These are phyloP conservation scores for Sherardia arvensis DNA, from an alignment of 257 asterid genomes.

Conservation along the genomic window DNA sequence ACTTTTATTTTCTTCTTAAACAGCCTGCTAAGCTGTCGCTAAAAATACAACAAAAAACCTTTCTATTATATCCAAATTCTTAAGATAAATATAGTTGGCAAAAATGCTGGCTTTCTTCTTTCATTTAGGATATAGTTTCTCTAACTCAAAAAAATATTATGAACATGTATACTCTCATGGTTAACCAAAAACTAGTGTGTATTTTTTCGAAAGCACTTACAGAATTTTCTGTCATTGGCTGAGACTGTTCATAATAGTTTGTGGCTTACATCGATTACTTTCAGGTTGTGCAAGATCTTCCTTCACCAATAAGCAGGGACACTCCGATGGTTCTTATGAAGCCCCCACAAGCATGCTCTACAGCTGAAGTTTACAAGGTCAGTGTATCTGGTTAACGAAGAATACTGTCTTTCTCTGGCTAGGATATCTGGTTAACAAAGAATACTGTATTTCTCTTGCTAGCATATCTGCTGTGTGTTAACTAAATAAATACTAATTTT, in stretches of 20 bases:
- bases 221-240: background rate
- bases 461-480: slow-evolving; percentile 2
- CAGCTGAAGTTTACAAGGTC: slow-evolving; percentile 99
- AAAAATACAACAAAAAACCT: background rate
- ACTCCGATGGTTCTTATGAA: slow-evolving; percentile 88
- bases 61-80: background rate
- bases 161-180: background rate
- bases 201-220: background rate
- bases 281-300: slow-evolving; percentile 77
- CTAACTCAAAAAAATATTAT: background rate
- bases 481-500: slow-evolving; percentile 12
- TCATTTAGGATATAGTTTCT: background rate
- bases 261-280: slow-evolving; percentile 29
- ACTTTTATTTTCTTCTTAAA: background rate
- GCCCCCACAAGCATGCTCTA: slow-evolving; percentile 87
- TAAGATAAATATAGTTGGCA: background rate
- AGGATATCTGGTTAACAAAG: background rate
- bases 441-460: slow-evolving; percentile 3
- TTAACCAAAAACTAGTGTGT: background rate
- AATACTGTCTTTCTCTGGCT: slow-evolving; percentile 3
- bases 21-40: background rate
- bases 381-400: too few species aligned
- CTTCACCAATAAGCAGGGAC: slow-evolving; percentile 47
- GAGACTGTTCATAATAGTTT: slow-evolving; percentile 31
- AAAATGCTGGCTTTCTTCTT: background rate